Conservation (phyloP, 108 stramenopile species). For the Poteriospumella lacustris region DNA sequence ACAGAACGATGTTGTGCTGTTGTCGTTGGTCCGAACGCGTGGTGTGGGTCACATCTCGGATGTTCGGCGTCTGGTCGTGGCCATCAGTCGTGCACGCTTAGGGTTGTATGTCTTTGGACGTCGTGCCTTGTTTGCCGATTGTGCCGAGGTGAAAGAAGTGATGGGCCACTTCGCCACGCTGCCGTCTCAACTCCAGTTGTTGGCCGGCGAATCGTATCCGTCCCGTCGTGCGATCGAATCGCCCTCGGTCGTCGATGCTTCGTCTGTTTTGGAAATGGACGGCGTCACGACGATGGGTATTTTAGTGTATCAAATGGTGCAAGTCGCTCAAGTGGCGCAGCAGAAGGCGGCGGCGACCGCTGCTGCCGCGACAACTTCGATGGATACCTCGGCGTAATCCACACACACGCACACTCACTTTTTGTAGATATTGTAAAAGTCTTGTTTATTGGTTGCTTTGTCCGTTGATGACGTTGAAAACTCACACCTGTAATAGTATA, state of each 20-base stretch:
- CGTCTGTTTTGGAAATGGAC: background rate
- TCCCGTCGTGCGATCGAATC: background rate
- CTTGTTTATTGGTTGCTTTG: no score
- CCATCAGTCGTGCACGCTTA: constrained; percentile 85
- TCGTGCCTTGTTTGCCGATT: constrained; percentile 58
- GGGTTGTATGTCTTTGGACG: constrained; percentile 90
- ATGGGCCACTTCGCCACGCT: constrained; percentile 51
- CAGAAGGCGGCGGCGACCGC: background rate
- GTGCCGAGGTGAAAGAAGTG: constrained; percentile 64
- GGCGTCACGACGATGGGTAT: constrained; percentile 21
- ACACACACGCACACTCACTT: no score
- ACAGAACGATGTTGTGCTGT: constrained; percentile 86
- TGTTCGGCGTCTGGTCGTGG: constrained; percentile 89
- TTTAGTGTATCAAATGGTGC: constrained; percentile 23
- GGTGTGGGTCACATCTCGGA: constrained; percentile 90
- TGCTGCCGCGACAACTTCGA: no score
- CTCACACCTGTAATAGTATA: no score
- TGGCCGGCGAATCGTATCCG: constrained; percentile 14
- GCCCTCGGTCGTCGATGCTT: background rate
- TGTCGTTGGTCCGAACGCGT: constrained; percentile 86
- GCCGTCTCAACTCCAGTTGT: background rate
- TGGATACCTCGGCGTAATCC: no score
- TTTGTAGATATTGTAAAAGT: no score
- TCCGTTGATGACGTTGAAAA: no score
- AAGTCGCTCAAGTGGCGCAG: background rate